These are phyloP conservation scores for Orbilia quercus DNA, from an alignment of 2,329 filamentous ascomycete species.

Conservation along the genomic window DNA sequence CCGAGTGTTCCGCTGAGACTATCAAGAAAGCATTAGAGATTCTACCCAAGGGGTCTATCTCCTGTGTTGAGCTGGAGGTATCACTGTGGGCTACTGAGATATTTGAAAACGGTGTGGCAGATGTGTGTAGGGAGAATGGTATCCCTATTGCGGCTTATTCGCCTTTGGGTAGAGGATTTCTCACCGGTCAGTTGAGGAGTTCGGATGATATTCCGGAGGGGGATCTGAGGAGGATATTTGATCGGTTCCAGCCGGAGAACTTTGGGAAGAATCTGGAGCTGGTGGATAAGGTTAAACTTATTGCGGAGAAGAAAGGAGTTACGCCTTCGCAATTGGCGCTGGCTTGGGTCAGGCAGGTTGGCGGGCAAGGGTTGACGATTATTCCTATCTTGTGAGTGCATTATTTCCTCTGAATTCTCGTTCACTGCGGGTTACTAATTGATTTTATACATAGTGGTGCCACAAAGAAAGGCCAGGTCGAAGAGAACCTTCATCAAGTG, in stretches of 20 bases:
- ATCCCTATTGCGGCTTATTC: slow-evolving; percentile 80
- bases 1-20: slow-evolving; percentile 67
- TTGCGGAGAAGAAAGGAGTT: slow-evolving; percentile 72
- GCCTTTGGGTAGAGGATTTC: slow-evolving; percentile 72
- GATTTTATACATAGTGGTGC: slow-evolving; percentile 25
- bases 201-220: slow-evolving; percentile 69
- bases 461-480: slow-evolving; percentile 65
- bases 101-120: slow-evolving; percentile 68
- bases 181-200: slow-evolving; percentile 68
- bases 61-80: slow-evolving; percentile 68
- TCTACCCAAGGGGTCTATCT: slow-evolving; percentile 23
- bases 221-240: slow-evolving; percentile 66
- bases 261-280: slow-evolving; percentile 75
- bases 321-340: slow-evolving; percentile 74
- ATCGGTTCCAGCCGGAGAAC: slow-evolving; percentile 72
- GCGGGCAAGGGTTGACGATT: slow-evolving; percentile 68
- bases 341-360: slow-evolving; percentile 70
- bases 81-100: slow-evolving; percentile 67
- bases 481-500: slow-evolving; percentile 70
- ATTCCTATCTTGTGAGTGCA: slow-evolving; percentile 74
- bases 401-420: slow-evolving; percentile 53
- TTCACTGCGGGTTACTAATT: too few species aligned
- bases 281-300: slow-evolving; percentile 68
- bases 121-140: slow-evolving; percentile 71
- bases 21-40: slow-evolving; percentile 66